Conservation (phyloP, 768 basidiomycete genomes). For the Cyclocybe cylindracea region DNA sequence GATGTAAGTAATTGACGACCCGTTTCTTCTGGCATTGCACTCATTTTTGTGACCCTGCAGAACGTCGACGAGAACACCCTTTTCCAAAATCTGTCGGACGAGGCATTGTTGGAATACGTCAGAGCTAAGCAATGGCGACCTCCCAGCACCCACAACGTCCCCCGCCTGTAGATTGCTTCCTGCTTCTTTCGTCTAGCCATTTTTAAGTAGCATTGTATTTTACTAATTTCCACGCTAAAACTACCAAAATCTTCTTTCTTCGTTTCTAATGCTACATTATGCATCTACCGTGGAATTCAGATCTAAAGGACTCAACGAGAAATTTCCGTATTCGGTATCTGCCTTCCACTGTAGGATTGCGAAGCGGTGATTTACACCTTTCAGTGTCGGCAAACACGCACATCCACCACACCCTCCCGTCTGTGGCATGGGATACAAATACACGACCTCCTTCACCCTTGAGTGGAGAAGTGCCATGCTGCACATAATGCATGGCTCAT, state of each 20-base stretch:
- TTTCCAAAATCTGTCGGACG: constrained; percentile 49
- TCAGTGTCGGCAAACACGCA: constrained; percentile 75
- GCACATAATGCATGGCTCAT: constrained; percentile 99
- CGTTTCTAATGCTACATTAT: constrained; percentile 13
- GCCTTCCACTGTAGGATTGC: constrained; percentile 68
- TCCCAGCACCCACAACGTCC: constrained; percentile 22
- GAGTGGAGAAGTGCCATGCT: constrained; percentile 95
- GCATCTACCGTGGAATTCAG: constrained; percentile 40
- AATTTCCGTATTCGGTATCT: constrained; percentile 9
- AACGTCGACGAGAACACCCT: constrained; percentile 45
- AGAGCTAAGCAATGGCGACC: constrained; percentile 61
- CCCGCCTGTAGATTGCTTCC: constrained; percentile 26
- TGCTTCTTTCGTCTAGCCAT: constrained; percentile 1
- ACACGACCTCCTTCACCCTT: constrained; percentile 85
- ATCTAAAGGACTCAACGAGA: constrained; percentile 17
- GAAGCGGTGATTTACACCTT: constrained; percentile 90
- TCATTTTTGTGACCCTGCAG: constrained; percentile 22
- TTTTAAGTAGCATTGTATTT: constrained; percentile 11
- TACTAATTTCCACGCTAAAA: background rate
- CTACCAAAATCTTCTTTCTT: background rate
- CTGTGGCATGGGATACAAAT: constrained; percentile 66
- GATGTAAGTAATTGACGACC: constrained; percentile 41
- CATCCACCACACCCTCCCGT: constrained; percentile 88
- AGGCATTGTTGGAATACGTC: constrained; percentile 48
- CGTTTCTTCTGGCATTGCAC: background rate